Percentiles rank a stretch among this genome's conserved stretches.
These are phyloP conservation scores for Trichoderma citrinoviride DNA, from an alignment of 2,329 filamentous ascomycete genomes.

Conservation along the genomic window DNA sequence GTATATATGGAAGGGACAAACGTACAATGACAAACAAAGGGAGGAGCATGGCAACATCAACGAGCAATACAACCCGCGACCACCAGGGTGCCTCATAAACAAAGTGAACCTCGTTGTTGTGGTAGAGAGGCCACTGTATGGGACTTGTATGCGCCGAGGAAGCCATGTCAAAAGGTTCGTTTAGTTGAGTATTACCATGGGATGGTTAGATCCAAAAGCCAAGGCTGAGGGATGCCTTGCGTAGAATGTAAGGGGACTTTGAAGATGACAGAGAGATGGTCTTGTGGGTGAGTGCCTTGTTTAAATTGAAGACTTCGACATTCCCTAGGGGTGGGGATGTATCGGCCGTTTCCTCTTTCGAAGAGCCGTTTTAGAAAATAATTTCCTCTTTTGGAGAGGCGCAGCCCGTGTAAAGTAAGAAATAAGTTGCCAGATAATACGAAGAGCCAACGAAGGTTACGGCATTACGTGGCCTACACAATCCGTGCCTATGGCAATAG, in stretches of 20 bases:
- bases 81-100: slow-evolving; percentile 28
- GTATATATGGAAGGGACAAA: neutral
- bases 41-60: slow-evolving; percentile 45
- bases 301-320: neutral
- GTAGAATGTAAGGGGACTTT: too few relatives aligned
- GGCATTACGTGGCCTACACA: neutral
- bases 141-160: neutral
- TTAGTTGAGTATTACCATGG: neutral
- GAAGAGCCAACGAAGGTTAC: neutral
- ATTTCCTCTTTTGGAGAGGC: neutral
- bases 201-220: neutral
- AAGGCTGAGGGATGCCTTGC: too few relatives aligned
- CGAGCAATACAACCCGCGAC: slow-evolving; percentile 40
- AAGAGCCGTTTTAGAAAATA: neutral
- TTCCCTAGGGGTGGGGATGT: neutral
- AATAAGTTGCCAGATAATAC: neutral
- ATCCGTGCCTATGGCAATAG: neutral
- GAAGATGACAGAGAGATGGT: neutral
- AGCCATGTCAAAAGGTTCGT: neutral
- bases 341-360: neutral
- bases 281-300: neutral
- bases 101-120: neutral
- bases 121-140: slow-evolving; percentile 16
- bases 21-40: slow-evolving; percentile 46
- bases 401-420: neutral